phyloP scores from a whole-genome alignment of 2,329 filamentous ascomycete species.

The Trichoderma sp. region DNA sequence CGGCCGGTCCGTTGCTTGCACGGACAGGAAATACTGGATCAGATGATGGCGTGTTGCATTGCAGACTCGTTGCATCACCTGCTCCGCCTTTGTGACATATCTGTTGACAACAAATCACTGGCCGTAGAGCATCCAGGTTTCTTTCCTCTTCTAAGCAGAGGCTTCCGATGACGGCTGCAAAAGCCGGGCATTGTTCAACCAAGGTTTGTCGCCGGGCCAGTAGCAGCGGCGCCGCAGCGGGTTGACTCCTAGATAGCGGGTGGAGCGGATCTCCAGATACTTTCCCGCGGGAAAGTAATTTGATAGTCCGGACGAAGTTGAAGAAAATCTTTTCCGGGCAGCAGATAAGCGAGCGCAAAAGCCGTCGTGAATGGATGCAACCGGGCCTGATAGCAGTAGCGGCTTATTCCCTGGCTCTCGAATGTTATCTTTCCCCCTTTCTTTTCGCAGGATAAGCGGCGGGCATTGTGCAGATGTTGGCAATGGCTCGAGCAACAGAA shows the following conservation, averaged over 20 bases:
- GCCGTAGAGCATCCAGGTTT: neutral
- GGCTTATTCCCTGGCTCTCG: neutral
- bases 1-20: neutral
- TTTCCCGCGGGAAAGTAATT: constrained; percentile 12
- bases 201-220: neutral
- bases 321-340: neutral
- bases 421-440: neutral
- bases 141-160: neutral
- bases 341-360: neutral
- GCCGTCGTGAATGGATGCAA: neutral
- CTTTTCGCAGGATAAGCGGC: neutral
- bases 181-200: neutral
- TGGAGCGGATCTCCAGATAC: neutral
- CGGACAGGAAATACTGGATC: neutral
- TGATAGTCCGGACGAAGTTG: neutral
- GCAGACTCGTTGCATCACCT: neutral
- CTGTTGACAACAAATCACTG: neutral
- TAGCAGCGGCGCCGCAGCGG: constrained; percentile 8
- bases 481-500: neutral
- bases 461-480: neutral
- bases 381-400: neutral
- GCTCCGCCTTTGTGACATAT: neutral
- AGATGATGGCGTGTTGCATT: neutral
- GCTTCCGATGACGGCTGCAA: constrained; percentile 1
- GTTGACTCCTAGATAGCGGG: neutral